phyloP scores from a whole-genome alignment of 148 eudicot species.

The Rhododendron ovatum region DNA sequence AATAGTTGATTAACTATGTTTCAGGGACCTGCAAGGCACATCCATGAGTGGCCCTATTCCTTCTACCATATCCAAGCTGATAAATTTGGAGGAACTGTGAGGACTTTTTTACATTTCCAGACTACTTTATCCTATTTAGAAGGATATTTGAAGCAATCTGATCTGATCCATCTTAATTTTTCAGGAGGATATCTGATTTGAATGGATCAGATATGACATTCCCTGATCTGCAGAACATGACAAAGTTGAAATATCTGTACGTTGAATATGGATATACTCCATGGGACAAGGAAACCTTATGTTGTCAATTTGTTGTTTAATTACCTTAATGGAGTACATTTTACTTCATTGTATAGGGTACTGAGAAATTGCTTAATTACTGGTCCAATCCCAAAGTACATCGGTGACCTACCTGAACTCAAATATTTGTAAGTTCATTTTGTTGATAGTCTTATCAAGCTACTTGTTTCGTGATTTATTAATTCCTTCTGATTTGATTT shows the following conservation, averaged over 20 bases:
- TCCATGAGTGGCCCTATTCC: constrained; percentile 86
- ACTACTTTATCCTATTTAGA: neutral
- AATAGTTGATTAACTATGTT: neutral
- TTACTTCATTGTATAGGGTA: constrained; percentile 44
- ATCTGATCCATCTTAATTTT: constrained; percentile 16
- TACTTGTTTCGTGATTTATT: neutral
- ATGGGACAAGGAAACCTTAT: neutral
- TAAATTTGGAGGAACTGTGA: constrained; percentile 51
- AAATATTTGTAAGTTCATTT: constrained; percentile 37
- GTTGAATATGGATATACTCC: constrained; percentile 17
- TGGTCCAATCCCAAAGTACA: constrained; percentile 45
- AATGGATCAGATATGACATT: constrained; percentile 30
- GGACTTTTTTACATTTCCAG: constrained; percentile 17
- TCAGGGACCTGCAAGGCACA: constrained; percentile 81
- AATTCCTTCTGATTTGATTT: neutral
- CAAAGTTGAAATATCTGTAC: constrained; percentile 36
- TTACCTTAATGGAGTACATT: neutral
- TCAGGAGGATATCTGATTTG: constrained; percentile 81
- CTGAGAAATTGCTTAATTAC: constrained; percentile 72
- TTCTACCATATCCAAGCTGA: constrained; percentile 39
- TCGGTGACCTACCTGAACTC: constrained; percentile 34
- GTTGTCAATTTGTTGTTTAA: neutral
- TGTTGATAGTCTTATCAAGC: neutral
- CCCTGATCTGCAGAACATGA: constrained; percentile 47
- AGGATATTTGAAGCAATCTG: neutral